Percentiles rank a stretch among this genome's conserved stretches.
phyloP scores from a whole-genome alignment of 345 rosid genomes.

The Eucalyptus pauciflora region DNA sequence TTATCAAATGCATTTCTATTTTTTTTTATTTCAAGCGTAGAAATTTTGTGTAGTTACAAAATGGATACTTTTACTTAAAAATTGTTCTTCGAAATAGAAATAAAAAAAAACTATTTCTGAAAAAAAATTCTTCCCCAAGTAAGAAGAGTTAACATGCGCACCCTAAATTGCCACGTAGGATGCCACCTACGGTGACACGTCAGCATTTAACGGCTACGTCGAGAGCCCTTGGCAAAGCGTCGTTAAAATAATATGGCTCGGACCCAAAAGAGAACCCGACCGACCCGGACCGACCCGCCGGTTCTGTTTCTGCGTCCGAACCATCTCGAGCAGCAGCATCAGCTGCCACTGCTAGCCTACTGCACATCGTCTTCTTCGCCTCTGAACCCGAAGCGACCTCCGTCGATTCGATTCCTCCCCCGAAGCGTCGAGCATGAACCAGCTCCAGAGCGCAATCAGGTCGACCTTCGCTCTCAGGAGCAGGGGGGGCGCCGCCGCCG shows the following conservation, averaged over 20 bases:
- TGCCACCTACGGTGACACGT: background rate
- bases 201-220: background rate
- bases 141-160: too few species aligned
- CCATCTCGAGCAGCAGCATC: background rate
- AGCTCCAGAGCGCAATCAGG: conserved; percentile 17
- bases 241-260: background rate
- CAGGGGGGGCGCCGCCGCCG: background rate
- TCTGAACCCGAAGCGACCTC: background rate
- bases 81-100: too few species aligned
- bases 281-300: background rate
- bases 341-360: background rate
- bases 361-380: background rate
- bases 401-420: background rate
- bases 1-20: too few species aligned
- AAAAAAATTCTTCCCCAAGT: too few species aligned
- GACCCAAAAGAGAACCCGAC: background rate
- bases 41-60: too few species aligned
- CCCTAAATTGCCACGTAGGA: too few species aligned
- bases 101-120: too few species aligned
- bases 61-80: too few species aligned
- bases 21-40: too few species aligned
- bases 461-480: conserved; percentile 7
- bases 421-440: conserved; percentile 13
- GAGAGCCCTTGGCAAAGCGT: background rate
- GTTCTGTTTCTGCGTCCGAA: background rate